Percentiles rank a stretch among this genome's conserved stretches.
Evolutionary conservation across 2,329 filamentous ascomycete genomes (phyloP).

Genomic region (Zarea fungicola): DNA sequence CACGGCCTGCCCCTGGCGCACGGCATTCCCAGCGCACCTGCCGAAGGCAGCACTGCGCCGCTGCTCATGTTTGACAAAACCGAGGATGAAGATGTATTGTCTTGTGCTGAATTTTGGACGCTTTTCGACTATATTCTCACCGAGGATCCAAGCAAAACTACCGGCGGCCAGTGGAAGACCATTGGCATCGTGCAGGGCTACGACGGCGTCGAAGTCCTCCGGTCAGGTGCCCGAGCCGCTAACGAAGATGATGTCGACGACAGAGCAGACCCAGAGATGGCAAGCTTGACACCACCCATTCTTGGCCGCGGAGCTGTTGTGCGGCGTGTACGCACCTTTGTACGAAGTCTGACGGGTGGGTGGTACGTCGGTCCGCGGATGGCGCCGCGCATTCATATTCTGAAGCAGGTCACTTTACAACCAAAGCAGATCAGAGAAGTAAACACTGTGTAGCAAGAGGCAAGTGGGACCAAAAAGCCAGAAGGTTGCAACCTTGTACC

Average conservation of each 20-base stretch:
- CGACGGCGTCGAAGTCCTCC: constrained; percentile 53
- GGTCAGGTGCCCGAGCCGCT: constrained; percentile 32
- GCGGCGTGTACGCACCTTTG: constrained; percentile 31
- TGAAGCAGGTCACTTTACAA: constrained; percentile 28
- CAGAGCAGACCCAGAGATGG: constrained; percentile 12
- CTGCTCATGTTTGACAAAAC: constrained; percentile 54
- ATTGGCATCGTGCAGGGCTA: constrained; percentile 54
- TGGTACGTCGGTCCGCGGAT: constrained; percentile 63
- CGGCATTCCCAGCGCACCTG: constrained; percentile 10
- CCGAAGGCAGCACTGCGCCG: constrained; percentile 16
- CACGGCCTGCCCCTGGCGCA: constrained; percentile 31
- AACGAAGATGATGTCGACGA: constrained; percentile 16
- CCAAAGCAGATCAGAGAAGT: not conserved
- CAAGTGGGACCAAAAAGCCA: too few species aligned
- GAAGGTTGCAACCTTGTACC: too few species aligned
- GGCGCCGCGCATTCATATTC: constrained; percentile 48
- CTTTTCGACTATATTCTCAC: constrained; percentile 58
- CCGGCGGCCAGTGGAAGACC: constrained; percentile 50
- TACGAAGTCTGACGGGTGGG: constrained; percentile 47
- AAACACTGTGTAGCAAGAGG: too few species aligned
- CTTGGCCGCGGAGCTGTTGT: constrained; percentile 43
- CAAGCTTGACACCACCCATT: constrained; percentile 22
- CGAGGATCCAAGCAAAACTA: constrained; percentile 44
- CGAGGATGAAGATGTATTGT: constrained; percentile 43
- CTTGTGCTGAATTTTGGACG: constrained; percentile 53